Evolutionary conservation across 2,329 filamentous ascomycete genomes (phyloP).

Genomic region (Fusarium burgessii): DNA sequence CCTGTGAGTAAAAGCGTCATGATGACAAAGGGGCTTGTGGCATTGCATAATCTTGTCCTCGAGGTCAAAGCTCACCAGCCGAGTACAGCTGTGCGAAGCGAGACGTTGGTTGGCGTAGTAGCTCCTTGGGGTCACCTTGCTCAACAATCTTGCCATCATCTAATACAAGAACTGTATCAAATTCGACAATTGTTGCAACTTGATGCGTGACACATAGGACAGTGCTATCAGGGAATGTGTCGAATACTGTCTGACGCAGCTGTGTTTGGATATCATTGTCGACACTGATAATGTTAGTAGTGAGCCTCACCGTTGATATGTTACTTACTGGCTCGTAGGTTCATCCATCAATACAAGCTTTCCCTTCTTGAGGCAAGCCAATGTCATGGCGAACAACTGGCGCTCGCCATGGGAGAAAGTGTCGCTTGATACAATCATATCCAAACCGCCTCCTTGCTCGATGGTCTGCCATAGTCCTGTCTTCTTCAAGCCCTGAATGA

Average conservation of each 20-base stretch:
- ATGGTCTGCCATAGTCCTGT: not conserved
- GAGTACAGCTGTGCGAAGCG: not conserved
- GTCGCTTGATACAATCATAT: not conserved
- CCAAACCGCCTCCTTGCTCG: not conserved
- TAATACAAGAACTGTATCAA: not conserved
- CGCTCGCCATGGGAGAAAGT: not conserved
- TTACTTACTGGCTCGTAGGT: not conserved
- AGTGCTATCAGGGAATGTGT: not conserved
- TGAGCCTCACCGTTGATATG: not conserved
- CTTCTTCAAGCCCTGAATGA: not conserved
- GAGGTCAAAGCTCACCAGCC: not conserved
- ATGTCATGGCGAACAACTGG: not conserved
- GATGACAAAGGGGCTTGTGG: not conserved
- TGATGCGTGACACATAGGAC: not conserved
- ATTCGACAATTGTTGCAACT: not conserved
- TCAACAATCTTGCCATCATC: not conserved
- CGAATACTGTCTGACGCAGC: not conserved
- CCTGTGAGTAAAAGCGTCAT: not conserved
- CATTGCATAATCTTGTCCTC: not conserved
- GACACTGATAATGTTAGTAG: not conserved
- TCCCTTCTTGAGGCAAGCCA: not conserved
- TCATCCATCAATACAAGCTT: slow-evolving; percentile 1
- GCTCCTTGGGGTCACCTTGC: not conserved
- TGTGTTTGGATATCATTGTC: not conserved
- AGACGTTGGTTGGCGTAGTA: not conserved